Base-by-base conservation (phyloP, 2,329 filamentous ascomycete species). In the Diaporthe ampelina region DNA sequence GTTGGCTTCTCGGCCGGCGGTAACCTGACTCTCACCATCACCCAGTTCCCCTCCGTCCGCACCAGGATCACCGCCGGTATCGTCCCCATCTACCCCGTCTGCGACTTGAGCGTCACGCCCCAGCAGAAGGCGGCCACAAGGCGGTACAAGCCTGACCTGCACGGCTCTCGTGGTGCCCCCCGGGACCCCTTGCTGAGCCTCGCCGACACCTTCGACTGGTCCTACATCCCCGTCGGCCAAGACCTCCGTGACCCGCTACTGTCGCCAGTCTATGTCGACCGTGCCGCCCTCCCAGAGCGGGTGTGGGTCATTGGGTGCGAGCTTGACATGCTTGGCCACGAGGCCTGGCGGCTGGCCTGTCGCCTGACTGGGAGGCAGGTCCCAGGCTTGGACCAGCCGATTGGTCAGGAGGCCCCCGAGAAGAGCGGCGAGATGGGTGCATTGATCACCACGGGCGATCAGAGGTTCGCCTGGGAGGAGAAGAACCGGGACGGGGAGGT, bases 1-100 rank as follows among this genome's bases (percentile, higher is more conserved):
- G 83, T 80, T 3, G 88, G 88, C 19, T 90, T 87, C 80, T 88
- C 86, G 40, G 88, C 88, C 0, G 88, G 88, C 29, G 88, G 84
- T 1, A 89, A 87, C 78, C 81, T 90, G 0, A 76, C 84, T 1
- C 79, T 89, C 1, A 78, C 82, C 21, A 83, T 83, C 0, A 78
- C 82, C 17, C 85, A 88, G 77, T 77, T 85, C 21, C 81, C 83
- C 0, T 78, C 76, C 17, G 76, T 88, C 40, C 78, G 79, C 43
- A 79, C 78, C 4, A 78, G 77, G n/a, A 73, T 82, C 35, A 76
- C 70, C 17, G 87, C 84, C 0, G 81, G 74, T 15, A 61, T 84
- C 0, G 78, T 88, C 9, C 80, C 85, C 3, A 80, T 87, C 65
- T 90, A 88, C 76, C 85, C 87, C 1, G 79, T 84, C 1, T 78